These are phyloP conservation scores for Kluyveromyces sp. DNA, from an alignment of 1,139 yeast species.

Conservation along the genomic window DNA sequence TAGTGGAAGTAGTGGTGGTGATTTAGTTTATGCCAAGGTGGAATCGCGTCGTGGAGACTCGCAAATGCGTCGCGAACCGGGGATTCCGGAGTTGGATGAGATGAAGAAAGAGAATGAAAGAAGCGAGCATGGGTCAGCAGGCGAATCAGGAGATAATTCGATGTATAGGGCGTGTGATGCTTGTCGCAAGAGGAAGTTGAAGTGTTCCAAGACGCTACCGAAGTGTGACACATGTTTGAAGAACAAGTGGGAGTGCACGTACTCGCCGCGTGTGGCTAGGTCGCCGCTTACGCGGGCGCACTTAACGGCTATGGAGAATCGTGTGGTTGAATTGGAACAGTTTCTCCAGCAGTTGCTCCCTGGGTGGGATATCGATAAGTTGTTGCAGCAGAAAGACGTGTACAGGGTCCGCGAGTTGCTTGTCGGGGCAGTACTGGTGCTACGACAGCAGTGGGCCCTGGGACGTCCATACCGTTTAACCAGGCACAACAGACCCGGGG, in stretches of 20 bases:
- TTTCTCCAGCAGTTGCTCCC: conserved; percentile 41
- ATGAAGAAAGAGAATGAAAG: no score
- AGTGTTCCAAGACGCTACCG: conserved; percentile 65
- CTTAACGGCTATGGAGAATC: conserved; percentile 65
- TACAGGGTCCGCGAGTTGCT: conserved; percentile 7
- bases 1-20: no score
- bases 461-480: no score
- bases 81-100: no score
- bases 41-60: no score
- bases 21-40: no score
- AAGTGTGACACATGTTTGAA: conserved; percentile 68
- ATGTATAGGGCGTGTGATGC: conserved; percentile 37
- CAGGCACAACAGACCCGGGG: no score
- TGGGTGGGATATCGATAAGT: conserved; percentile 37
- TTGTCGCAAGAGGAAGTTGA: conserved; percentile 41
- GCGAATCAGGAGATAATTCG: not conserved
- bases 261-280: conserved; percentile 69
- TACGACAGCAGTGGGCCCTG: not conserved
- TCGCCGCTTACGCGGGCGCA: conserved; percentile 79
- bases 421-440: not conserved
- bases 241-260: conserved; percentile 67
- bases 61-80: no score
- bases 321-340: conserved; percentile 48
- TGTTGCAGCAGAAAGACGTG: conserved; percentile 19
- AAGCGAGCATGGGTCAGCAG: no score